Percentiles rank a stretch among this genome's conserved stretches.
Conservation (phyloP, 2,329 filamentous ascomycete genomes). For the Cercospora sojina region DNA sequence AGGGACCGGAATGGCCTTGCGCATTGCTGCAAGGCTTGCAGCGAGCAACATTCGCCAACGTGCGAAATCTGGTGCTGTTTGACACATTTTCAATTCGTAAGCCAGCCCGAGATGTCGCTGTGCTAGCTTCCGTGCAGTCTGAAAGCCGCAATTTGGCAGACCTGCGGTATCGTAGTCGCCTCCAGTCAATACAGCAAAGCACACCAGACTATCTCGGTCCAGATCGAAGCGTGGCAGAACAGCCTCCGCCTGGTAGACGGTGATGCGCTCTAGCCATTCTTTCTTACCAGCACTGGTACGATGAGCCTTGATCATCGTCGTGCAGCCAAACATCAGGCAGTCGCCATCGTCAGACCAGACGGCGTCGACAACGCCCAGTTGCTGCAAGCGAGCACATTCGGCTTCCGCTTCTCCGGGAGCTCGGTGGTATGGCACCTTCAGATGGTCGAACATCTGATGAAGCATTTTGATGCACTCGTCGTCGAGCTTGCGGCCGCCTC, state of each 20-base stretch:
- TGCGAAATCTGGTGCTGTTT: constrained; percentile 31
- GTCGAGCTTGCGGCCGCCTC: constrained; percentile 37
- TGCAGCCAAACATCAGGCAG: constrained; percentile 50
- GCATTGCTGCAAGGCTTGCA: background rate
- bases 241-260: constrained; percentile 36
- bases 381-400: constrained; percentile 50
- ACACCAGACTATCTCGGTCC: constrained; percentile 40
- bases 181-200: constrained; percentile 45
- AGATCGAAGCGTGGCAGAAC: constrained; percentile 36
- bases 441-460: constrained; percentile 40
- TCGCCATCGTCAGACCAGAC: constrained; percentile 53
- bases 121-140: constrained; percentile 34
- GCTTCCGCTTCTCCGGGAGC: constrained; percentile 50
- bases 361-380: constrained; percentile 48
- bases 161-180: constrained; percentile 45
- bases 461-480: constrained; percentile 38
- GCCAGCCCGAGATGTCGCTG: constrained; percentile 39
- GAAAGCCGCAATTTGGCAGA: constrained; percentile 40
- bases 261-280: constrained; percentile 35
- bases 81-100: constrained; percentile 30
- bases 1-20: constrained; percentile 20
- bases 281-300: constrained; percentile 39
- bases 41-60: constrained; percentile 1
- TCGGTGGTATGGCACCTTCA: constrained; percentile 46
- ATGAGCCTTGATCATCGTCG: constrained; percentile 41